Evolutionary conservation across 345 rosid species (phyloP), one percentile per base, ranked within the genome.

Genomic region (Lumnitzera littorea): DNA sequence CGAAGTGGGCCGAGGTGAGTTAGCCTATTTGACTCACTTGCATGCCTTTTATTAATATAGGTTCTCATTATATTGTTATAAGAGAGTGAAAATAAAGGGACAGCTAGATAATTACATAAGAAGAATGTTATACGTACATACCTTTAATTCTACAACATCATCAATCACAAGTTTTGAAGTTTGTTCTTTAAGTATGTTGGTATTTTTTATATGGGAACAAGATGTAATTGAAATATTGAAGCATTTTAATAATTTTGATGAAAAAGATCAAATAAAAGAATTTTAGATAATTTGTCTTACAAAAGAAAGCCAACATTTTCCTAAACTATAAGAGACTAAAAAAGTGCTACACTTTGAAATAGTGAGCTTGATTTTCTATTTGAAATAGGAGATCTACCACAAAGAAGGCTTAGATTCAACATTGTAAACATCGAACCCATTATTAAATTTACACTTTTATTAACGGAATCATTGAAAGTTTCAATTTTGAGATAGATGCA

Each of bases 71-170:
- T 36, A 36, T 36, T 9, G 43, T 4, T 9, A 36, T 9, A 36
- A 1, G 43, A 36, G 43, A 36, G 9, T 36, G 43, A 36, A 36
- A 36, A 36, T 36, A 36, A 36, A 36, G 11, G 10, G 11, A 36
- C 43, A 36, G 0, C 7, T 36, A 36, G 43, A 36, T 36, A 36
- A 9, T 36, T 36, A 36, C 43, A 36, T 0, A 36, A 36, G 43
- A 36, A 36, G 9, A 4, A 36, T 36, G 43, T 1, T 36, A 9
- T 36, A 9, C 11, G 1, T 36, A 36, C 57, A 23, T 63, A 92
- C 97, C 97, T 90, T 94, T 62, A 90, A 78, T 61, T 96, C 99
- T 64, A 94, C 99, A 61, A 90, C 89, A 67, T 95, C 95, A 79
- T 94, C 96, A 24, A 73, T 81, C 76, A 94, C 97, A 70, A 92